Percentiles rank a stretch among this genome's conserved stretches.
Conservation (phyloP, 148 eudicot genomes). For the Salicornia ramosissima region DNA sequence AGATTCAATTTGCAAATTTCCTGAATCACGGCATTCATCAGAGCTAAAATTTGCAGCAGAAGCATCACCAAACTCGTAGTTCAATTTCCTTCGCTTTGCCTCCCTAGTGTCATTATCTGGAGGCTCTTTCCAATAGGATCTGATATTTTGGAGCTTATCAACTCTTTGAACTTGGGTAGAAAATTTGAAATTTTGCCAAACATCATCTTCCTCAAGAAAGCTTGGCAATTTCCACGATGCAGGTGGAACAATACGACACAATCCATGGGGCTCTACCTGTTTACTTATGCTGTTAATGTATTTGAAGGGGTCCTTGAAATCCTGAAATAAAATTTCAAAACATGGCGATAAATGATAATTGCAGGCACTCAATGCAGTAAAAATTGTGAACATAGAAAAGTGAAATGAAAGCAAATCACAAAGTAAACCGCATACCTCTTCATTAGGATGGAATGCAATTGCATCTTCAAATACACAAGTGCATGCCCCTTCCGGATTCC, state of each 20-base stretch:
- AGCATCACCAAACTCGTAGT: conserved; percentile 27
- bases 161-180: conserved; percentile 42
- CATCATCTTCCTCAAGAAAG: conserved; percentile 40
- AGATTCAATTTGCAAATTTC: conserved; percentile 32
- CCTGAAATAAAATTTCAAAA: conserved; percentile 34
- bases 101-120: conserved; percentile 27
- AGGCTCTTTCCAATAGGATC: conserved; percentile 26
- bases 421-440: conserved; percentile 44
- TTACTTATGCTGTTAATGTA: conserved; percentile 60
- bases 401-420: conserved; percentile 3
- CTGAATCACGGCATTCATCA: conserved; percentile 17
- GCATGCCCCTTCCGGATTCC: conserved; percentile 48
- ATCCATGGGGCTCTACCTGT: conserved; percentile 58
- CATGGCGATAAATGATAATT: background rate
- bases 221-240: conserved; percentile 65
- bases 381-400: conserved; percentile 8
- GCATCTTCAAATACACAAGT: conserved; percentile 51
- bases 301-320: conserved; percentile 55
- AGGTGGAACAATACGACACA: conserved; percentile 84
- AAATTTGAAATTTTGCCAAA: conserved; percentile 43
- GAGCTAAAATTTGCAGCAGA: conserved; percentile 25
- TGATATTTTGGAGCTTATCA: conserved; percentile 33
- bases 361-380: background rate
- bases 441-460: conserved; percentile 61
- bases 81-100: conserved; percentile 36